Evolutionary conservation across 2,329 filamentous ascomycete genomes (phyloP).

Genomic region (Alternaria arbusti): DNA sequence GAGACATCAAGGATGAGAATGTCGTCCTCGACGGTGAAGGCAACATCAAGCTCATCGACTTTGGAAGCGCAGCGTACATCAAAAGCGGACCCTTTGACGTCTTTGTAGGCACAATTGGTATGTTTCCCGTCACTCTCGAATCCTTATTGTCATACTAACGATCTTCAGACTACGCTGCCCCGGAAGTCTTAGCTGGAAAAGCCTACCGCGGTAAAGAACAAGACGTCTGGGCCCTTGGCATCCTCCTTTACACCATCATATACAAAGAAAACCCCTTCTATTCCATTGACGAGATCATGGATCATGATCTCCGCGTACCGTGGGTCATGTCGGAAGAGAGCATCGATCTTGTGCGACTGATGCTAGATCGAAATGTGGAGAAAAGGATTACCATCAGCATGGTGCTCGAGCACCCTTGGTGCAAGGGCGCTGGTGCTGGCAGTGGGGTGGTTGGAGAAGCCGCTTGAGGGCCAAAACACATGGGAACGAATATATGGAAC

Average conservation of each 20-base stretch:
- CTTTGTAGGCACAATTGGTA: conserved; percentile 98
- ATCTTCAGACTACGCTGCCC: conserved; percentile 86
- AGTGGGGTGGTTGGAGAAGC: background rate
- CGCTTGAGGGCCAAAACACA: background rate
- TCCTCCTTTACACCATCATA: conserved; percentile 96
- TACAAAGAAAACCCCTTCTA: conserved; percentile 99
- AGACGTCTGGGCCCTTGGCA: conserved; percentile 97
- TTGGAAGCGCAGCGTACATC: conserved; percentile 97
- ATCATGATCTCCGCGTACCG: conserved; percentile 90
- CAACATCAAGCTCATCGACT: conserved; percentile 96
- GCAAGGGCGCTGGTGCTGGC: conserved; percentile 28
- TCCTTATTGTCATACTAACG: conserved; percentile 8
- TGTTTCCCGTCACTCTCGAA: conserved; percentile 39
- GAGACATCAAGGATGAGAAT: conserved; percentile 99
- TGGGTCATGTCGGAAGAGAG: conserved; percentile 89
- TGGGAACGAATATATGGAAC: conserved; percentile 4
- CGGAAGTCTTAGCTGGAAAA: conserved; percentile 92
- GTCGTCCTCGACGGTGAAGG: conserved; percentile 95
- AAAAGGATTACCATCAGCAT: conserved; percentile 84
- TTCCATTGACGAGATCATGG: conserved; percentile 98
- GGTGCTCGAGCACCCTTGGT: conserved; percentile 92
- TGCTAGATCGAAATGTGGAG: conserved; percentile 90
- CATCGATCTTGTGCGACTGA: conserved; percentile 86
- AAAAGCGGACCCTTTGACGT: conserved; percentile 98
- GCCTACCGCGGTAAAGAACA: conserved; percentile 96